A percentile compares a stretch with the other conserved stretches of the same genome.
Conservation (phyloP, 305 asterid genomes). For the Fraxinus angustifolia region DNA sequence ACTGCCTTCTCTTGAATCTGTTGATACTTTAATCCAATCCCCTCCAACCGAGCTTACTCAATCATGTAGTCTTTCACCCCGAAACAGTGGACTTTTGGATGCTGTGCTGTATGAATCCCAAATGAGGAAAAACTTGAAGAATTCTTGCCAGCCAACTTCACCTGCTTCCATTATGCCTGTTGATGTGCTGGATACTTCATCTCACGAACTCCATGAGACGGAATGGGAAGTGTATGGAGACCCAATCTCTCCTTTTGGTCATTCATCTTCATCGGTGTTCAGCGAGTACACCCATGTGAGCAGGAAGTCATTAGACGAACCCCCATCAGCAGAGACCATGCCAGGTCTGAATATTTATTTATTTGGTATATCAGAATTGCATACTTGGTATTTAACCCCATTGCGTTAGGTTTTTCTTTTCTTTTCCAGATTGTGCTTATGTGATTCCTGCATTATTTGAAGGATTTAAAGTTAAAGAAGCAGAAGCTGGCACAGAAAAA, state of each 20-base stretch:
- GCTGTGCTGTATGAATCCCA: slow-evolving; percentile 44
- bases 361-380: not conserved
- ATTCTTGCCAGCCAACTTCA: slow-evolving; percentile 27
- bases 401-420: not conserved
- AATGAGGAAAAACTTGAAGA: slow-evolving; percentile 25
- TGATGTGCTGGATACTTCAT: slow-evolving; percentile 34
- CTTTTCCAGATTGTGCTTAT: not conserved
- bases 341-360: slow-evolving; percentile 27
- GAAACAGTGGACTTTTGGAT: slow-evolving; percentile 48
- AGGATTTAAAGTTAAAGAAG: slow-evolving; percentile 43
- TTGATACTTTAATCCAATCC: slow-evolving; percentile 42
- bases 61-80: slow-evolving; percentile 31
- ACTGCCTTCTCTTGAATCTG: slow-evolving; percentile 43
- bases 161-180: slow-evolving; percentile 32
- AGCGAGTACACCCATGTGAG: slow-evolving; percentile 42
- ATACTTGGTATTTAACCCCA: not conserved
- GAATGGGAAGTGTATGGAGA: slow-evolving; percentile 49
- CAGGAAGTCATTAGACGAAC: slow-evolving; percentile 47
- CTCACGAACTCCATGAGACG: slow-evolving; percentile 35
- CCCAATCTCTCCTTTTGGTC: slow-evolving; percentile 45
- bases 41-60: slow-evolving; percentile 32
- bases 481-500: slow-evolving; percentile 27
- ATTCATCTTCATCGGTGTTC: slow-evolving; percentile 49
- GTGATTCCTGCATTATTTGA: slow-evolving; percentile 18
- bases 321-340: slow-evolving; percentile 30